phyloP scores from a whole-genome alignment of 352 stramenopile species.

The Phytopythium sindhum region DNA sequence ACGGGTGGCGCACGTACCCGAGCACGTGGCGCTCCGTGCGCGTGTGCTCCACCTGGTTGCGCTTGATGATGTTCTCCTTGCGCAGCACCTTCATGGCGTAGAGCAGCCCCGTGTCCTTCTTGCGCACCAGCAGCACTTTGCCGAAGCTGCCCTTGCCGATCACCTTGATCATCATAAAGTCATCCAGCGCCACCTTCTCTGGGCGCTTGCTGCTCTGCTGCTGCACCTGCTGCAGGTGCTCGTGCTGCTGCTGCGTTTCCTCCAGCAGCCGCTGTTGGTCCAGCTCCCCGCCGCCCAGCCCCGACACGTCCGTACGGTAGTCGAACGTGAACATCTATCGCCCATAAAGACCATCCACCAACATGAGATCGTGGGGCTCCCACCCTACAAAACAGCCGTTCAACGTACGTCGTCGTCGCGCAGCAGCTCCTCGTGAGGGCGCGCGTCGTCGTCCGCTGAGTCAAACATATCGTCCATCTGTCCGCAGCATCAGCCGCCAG shows the following conservation, averaged over 20 bases:
- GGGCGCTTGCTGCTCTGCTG: constrained; percentile 37
- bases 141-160: constrained; percentile 96
- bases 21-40: constrained; percentile 97
- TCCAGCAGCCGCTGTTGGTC: constrained; percentile 48
- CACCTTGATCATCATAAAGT: constrained; percentile 97
- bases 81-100: constrained; percentile 99
- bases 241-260: constrained; percentile 42
- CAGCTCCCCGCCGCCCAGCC: constrained; percentile 14
- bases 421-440: constrained; percentile 39
- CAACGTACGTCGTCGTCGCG: constrained; percentile 48
- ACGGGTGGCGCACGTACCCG: constrained; percentile 96
- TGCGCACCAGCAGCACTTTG: constrained; percentile 96
- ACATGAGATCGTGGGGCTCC: too few species aligned
- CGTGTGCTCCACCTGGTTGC: constrained; percentile 99
- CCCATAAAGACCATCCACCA: not conserved
- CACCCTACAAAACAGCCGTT: not conserved
- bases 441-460: constrained; percentile 60
- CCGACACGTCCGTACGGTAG: constrained; percentile 60
- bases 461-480: constrained; percentile 16
- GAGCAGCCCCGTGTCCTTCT: constrained; percentile 90
- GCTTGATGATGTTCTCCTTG: constrained; percentile 99
- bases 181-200: constrained; percentile 86
- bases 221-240: constrained; percentile 19
- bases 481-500: not conserved
- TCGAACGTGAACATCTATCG: constrained; percentile 39